Evolutionary conservation across 345 rosid genomes (phyloP).

Genomic region (Salix udensis): DNA sequence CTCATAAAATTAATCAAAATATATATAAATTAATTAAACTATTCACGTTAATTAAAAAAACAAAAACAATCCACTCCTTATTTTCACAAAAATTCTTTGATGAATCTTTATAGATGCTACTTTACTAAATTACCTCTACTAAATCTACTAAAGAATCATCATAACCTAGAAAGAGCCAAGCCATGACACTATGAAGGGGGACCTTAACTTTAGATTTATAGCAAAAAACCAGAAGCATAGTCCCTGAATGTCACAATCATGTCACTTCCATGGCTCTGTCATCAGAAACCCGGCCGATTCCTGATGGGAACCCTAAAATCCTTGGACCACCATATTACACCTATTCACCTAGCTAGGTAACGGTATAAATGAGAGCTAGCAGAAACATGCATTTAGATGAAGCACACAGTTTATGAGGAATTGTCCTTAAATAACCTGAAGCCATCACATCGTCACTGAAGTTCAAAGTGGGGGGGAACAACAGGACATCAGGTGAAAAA

Average conservation of each 20-base stretch:
- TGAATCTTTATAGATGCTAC: neutral
- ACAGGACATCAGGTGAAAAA: neutral
- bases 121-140: slow-evolving; percentile 22
- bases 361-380: neutral
- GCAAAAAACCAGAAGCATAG: slow-evolving; percentile 2
- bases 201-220: slow-evolving; percentile 11
- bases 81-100: neutral
- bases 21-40: too few relatives aligned
- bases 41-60: neutral
- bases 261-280: slow-evolving; percentile 41
- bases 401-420: neutral
- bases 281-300: slow-evolving; percentile 16
- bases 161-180: slow-evolving; percentile 26
- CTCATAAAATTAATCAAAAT: too few relatives aligned
- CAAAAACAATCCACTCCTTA: neutral
- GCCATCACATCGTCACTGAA: neutral
- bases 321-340: slow-evolving; percentile 18
- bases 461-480: neutral
- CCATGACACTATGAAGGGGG: slow-evolving; percentile 20
- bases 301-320: slow-evolving; percentile 29
- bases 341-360: neutral
- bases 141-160: slow-evolving; percentile 24
- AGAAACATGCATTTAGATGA: neutral
- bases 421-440: neutral
- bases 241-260: slow-evolving; percentile 44